phyloP scores from a whole-genome alignment of 1,284 basidiomycete genomes.

The Singerocomus inundabilis region DNA sequence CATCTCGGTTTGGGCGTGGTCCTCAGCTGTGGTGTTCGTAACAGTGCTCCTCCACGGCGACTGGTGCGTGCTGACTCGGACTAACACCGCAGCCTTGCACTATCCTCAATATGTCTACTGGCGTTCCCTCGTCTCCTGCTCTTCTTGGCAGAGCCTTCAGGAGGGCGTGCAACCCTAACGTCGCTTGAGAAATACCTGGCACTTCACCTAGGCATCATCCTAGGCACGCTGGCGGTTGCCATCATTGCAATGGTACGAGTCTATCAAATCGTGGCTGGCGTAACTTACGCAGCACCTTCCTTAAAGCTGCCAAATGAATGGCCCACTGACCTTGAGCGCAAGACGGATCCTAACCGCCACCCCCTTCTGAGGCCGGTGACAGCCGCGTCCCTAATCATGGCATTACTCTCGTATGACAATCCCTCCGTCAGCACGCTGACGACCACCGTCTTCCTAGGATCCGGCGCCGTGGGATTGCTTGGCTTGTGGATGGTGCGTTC shows the following conservation, averaged over 20 bases:
- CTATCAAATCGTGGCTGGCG: conserved; percentile 8
- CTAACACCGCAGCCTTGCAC: conserved; percentile 37
- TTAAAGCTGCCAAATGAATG: conserved; percentile 45
- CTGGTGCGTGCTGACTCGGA: conserved; percentile 2
- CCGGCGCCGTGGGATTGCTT: conserved; percentile 55
- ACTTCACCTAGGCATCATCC: conserved; percentile 58
- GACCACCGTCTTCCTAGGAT: conserved; percentile 48
- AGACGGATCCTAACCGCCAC: conserved; percentile 38
- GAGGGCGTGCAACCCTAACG: conserved; percentile 50
- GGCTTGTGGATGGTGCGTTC: conserved; percentile 71
- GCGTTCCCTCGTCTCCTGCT: conserved; percentile 61
- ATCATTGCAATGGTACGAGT: conserved; percentile 55
- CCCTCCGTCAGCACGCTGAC: conserved; percentile 55
- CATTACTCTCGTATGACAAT: conserved; percentile 68
- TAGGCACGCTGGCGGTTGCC: conserved; percentile 52
- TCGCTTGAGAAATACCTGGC: conserved; percentile 65
- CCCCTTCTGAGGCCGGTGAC: conserved; percentile 64
- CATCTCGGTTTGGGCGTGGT: conserved; percentile 47
- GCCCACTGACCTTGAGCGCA: conserved; percentile 29
- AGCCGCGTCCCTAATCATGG: conserved; percentile 47
- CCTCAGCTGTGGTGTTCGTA: conserved; percentile 42
- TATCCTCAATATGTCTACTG: conserved; percentile 45
- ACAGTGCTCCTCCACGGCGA: neutral
- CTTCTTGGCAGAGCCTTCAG: conserved; percentile 51
- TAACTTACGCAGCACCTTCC: neutral